These are phyloP conservation scores for Chaetomiaceae sp. DNA, from an alignment of 2,329 filamentous ascomycete species.

Conservation along the genomic window DNA sequence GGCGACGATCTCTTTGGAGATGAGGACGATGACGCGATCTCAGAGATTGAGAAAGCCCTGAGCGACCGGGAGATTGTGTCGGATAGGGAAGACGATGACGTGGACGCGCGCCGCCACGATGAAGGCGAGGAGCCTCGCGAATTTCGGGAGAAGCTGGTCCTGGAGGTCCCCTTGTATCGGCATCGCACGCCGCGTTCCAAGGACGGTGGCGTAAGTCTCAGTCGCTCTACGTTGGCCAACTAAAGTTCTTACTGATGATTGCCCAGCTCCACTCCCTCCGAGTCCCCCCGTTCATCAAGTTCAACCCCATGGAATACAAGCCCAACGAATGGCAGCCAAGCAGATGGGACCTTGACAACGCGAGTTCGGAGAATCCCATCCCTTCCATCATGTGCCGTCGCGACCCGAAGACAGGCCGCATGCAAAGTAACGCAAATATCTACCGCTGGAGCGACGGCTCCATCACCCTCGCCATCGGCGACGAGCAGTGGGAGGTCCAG, in stretches of 20 bases:
- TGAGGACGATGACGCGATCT: conserved; percentile 50
- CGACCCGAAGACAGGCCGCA: conserved; percentile 58
- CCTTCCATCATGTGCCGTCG: conserved; percentile 66
- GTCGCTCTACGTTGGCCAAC: background rate
- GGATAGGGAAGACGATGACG: conserved; percentile 41
- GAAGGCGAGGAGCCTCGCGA: conserved; percentile 40
- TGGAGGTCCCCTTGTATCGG: conserved; percentile 61
- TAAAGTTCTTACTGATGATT: conserved; percentile 23
- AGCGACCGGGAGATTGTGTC: conserved; percentile 58
- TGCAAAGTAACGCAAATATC: conserved; percentile 71
- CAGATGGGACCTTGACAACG: conserved; percentile 51
- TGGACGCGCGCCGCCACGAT: conserved; percentile 32
- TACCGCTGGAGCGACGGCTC: conserved; percentile 78
- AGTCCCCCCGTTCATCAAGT: conserved; percentile 67
- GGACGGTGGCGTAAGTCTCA: conserved; percentile 59
- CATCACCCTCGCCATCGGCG: conserved; percentile 68
- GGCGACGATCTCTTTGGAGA: conserved; percentile 62
- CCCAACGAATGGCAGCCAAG: conserved; percentile 61
- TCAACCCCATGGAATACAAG: conserved; percentile 65
- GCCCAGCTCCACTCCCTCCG: conserved; percentile 63
- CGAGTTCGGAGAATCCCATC: conserved; percentile 52
- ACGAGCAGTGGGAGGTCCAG: conserved; percentile 70
- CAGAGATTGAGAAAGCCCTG: conserved; percentile 58
- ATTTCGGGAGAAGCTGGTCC: conserved; percentile 51
- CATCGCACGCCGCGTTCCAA: conserved; percentile 67